Percentiles rank a stretch among this genome's conserved stretches.
Conservation (phyloP, 2,329 filamentous ascomycete species). For the Epichloe amarillans region DNA sequence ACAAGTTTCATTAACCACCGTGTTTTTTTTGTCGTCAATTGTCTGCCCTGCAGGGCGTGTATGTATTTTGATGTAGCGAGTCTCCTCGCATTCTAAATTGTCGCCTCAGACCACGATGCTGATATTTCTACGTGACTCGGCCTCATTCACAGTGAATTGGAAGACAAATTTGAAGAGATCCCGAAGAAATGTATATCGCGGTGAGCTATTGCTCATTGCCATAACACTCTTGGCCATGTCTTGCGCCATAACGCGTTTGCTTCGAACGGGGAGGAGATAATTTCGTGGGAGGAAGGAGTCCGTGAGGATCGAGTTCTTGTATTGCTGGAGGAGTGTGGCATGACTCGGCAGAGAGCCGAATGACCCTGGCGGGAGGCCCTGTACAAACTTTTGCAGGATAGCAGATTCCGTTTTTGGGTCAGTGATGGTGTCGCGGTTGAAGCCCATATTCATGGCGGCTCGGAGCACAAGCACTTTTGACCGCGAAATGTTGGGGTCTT, state of each 20-base stretch:
- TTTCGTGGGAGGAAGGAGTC: slow-evolving; percentile 45
- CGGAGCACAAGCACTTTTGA: slow-evolving; percentile 71
- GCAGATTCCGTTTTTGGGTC: slow-evolving; percentile 32
- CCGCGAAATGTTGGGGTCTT: slow-evolving; percentile 65
- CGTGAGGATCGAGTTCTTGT: slow-evolving; percentile 64
- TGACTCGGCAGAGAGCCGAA: slow-evolving; percentile 67
- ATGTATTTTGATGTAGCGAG: background rate
- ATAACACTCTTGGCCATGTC: slow-evolving; percentile 71
- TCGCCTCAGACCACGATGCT: slow-evolving; percentile 39
- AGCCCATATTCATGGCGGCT: slow-evolving; percentile 76
- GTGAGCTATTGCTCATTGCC: slow-evolving; percentile 54
- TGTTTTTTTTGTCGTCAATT: background rate
- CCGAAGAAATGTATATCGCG: slow-evolving; percentile 63
- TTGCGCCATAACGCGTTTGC: slow-evolving; percentile 48
- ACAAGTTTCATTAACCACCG: background rate
- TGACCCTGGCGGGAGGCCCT: slow-evolving; percentile 58
- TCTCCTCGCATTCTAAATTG: background rate
- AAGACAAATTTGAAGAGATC: slow-evolving; percentile 79
- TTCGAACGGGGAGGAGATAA: slow-evolving; percentile 33
- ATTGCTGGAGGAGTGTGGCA: slow-evolving; percentile 57
- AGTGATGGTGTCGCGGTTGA: slow-evolving; percentile 43
- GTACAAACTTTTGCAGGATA: slow-evolving; percentile 61
- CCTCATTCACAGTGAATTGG: slow-evolving; percentile 70
- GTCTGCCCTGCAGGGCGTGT: background rate
- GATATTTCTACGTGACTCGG: slow-evolving; percentile 50